Evolutionary conservation across 139 green algal genomes (phyloP).

Genomic region (Dunaliella sp.): DNA sequence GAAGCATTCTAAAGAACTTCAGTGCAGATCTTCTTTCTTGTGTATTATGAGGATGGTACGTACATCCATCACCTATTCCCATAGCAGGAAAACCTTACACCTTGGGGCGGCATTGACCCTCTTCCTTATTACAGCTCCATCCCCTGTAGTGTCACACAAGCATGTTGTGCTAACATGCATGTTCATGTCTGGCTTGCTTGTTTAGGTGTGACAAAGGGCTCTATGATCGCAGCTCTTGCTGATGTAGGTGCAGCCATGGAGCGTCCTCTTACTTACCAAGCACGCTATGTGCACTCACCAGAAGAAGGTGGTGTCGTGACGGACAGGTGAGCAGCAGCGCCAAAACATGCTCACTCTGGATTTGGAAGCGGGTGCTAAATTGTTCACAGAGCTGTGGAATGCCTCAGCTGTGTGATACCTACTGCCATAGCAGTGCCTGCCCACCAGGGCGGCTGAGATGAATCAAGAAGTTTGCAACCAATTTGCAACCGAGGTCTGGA

Average conservation of each 20-base stretch:
- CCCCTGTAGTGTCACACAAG: too few relatives aligned
- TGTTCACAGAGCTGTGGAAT: not conserved
- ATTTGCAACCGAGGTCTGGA: too few relatives aligned
- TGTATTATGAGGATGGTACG: too few relatives aligned
- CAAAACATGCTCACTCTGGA: not conserved
- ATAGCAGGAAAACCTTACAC: too few relatives aligned
- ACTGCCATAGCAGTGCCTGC: not conserved
- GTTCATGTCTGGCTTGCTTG: too few relatives aligned
- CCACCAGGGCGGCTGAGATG: not conserved
- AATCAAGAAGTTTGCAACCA: not conserved
- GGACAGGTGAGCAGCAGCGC: conserved; percentile 11
- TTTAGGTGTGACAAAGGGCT: conserved; percentile 25
- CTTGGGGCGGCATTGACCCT: too few relatives aligned
- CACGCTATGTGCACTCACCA: not conserved
- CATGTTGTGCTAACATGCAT: too few relatives aligned
- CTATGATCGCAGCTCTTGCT: conserved; percentile 31
- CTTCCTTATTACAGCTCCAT: too few relatives aligned
- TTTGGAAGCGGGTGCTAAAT: not conserved
- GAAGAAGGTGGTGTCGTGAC: conserved; percentile 1
- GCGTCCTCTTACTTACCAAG: not conserved
- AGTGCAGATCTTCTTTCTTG: too few relatives aligned
- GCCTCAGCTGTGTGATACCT: too few relatives aligned
- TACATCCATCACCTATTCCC: too few relatives aligned
- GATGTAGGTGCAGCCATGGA: conserved; percentile 36
- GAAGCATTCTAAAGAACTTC: too few relatives aligned